Conservation (phyloP, 495 filamentous ascomycete genomes). For the Halenospora varia region DNA sequence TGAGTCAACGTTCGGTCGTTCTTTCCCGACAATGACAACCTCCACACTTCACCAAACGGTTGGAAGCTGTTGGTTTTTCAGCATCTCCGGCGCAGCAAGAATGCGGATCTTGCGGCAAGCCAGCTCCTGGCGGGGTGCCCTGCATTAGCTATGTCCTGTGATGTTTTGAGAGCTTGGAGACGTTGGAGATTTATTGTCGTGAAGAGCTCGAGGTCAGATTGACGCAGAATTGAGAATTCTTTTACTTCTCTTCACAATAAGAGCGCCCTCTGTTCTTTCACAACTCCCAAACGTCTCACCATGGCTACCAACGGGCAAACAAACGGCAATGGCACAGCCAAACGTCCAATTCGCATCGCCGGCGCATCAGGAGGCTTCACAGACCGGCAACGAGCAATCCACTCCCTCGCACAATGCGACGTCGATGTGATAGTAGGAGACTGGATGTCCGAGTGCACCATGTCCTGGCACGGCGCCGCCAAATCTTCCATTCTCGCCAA, state of each 20-base stretch:
- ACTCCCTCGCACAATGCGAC: constrained; percentile 13
- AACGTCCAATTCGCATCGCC: constrained; percentile 2
- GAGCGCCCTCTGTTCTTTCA: not conserved
- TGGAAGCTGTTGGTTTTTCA: not conserved
- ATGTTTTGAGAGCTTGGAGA: not conserved
- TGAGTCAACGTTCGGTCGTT: not conserved
- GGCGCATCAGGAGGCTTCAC: constrained; percentile 7
- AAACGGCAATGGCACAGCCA: constrained; percentile 2
- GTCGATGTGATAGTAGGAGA: constrained; percentile 57
- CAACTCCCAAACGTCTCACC: not conserved
- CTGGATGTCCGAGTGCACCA: constrained; percentile 57
- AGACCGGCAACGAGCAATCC: constrained; percentile 6
- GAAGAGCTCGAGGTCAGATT: not conserved
- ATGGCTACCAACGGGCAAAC: not conserved
- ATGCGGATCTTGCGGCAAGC: not conserved
- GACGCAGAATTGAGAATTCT: too few relatives aligned
- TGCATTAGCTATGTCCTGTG: not conserved
- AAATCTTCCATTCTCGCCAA: constrained; percentile 33
- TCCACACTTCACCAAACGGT: not conserved
- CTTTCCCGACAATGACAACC: not conserved
- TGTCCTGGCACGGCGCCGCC: constrained; percentile 42
- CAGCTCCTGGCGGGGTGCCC: not conserved
- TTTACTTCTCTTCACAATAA: too few relatives aligned
- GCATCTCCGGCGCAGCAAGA: too few relatives aligned
- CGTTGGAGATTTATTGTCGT: not conserved